These are phyloP conservation scores for Tolypocladium ovalisporum DNA, from an alignment of 2,329 filamentous ascomycete species.

Conservation along the genomic window DNA sequence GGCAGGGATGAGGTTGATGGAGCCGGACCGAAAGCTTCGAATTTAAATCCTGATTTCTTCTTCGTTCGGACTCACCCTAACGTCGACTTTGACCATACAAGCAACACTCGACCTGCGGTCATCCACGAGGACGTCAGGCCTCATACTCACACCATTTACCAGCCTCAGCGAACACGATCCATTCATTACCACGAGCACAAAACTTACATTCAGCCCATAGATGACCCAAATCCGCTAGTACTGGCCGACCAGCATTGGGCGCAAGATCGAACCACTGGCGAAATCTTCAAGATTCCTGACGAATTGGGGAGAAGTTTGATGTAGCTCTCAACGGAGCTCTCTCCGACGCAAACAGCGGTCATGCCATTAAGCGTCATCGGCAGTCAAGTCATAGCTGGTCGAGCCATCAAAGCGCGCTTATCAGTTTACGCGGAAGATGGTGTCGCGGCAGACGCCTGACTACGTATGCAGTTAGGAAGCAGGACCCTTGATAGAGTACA, in stretches of 20 bases:
- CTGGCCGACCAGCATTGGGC: background rate
- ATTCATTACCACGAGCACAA: slow-evolving; percentile 3
- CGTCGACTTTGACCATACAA: background rate
- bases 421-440: too few species aligned
- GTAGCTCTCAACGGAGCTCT: too few species aligned
- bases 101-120: background rate
- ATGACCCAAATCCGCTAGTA: background rate
- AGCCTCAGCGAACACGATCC: background rate
- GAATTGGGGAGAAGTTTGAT: background rate
- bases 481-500: too few species aligned
- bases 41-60: background rate
- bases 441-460: too few species aligned
- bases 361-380: too few species aligned
- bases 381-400: too few species aligned
- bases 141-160: slow-evolving; percentile 2
- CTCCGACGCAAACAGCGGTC: too few species aligned
- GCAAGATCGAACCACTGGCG: background rate
- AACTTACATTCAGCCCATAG: slow-evolving; percentile 1
- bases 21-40: background rate
- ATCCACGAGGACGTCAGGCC: background rate
- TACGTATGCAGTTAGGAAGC: too few species aligned
- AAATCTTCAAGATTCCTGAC: background rate
- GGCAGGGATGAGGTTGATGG: rapidly evolving
- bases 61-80: background rate
- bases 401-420: too few species aligned